Base-by-base conservation (phyloP, 78 protist genomes). In the Dictyostelium purpureum region DNA sequence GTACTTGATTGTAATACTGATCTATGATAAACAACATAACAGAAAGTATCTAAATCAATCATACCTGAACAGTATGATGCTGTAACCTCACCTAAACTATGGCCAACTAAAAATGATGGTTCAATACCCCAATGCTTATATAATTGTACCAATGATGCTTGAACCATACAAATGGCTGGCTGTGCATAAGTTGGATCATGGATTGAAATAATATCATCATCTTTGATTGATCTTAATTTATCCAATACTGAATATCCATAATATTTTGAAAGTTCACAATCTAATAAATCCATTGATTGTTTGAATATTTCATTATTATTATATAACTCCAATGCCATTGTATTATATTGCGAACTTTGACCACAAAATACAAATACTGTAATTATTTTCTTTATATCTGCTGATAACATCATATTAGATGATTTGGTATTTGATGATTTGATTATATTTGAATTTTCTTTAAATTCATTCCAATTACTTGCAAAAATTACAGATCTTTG, bases 81-180 rank as follows among this genome's bases (percentile, higher is more conserved):
- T 28, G 90, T 73, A 43, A 83, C 35, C 18, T 83, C 90, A 18
- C 90, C 90, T n/a, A 83, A 70, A 61, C 90, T 79, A 52, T 74
- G 80, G 35, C 80, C 80, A 31, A 54, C 24, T 16, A 74, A 33
- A 74, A 74, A 18, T 2, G 35, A 5, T 52, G 80, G 80, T 18
- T 52, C 19, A 74, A 74, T 54, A 18, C 45, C 66, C 61, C 61
- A 74, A 11, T 52, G 28, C 12, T 74, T 49, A 51, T 28, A 74
- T 14, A 74, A 28, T 52, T 74, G 26, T 52, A 33, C 3, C 3
- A 74, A 31, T 33, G 54, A 33, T 6, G 28, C 31, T 52, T 74
- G 80, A 28, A 74, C 11, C 4, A 74, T 6, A 51, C n/a, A 74
- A 4, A 35, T 21, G 2, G 80, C 47, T 28, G 80, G 80, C 18